Conservation (phyloP, 148 eudicot genomes). For the Diospyros kaki region DNA sequence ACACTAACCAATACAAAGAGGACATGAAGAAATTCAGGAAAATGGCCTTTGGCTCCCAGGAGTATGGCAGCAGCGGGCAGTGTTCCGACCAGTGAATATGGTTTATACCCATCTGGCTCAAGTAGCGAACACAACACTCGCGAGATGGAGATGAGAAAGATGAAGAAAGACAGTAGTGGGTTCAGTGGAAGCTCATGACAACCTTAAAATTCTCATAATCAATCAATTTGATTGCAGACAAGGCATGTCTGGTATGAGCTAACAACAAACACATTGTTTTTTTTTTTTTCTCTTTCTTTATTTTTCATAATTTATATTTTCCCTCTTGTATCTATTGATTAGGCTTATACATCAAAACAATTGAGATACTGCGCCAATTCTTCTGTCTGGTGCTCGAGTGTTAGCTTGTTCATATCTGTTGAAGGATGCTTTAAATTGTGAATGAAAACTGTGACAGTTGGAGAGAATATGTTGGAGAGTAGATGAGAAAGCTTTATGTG, state of each 20-base stretch:
- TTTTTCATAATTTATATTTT: not conserved
- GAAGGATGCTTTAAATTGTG: not conserved
- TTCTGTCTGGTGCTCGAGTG: slow-evolving; percentile 10
- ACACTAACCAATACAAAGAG: slow-evolving; percentile 69
- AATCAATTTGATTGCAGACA: not conserved
- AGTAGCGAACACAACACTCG: slow-evolving; percentile 69
- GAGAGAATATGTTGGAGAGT: too few relatives aligned
- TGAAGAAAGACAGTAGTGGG: slow-evolving; percentile 51
- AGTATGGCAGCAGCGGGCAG: slow-evolving; percentile 82
- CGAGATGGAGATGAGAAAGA: slow-evolving; percentile 76
- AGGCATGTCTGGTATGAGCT: slow-evolving; percentile 8
- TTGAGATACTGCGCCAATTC: not conserved
- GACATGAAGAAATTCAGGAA: slow-evolving; percentile 79
- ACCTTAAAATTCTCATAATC: not conserved
- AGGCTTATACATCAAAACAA: not conserved
- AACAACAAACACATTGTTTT: not conserved
- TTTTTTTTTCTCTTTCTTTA: not conserved
- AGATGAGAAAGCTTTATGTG: too few relatives aligned
- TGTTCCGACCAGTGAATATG: slow-evolving; percentile 84
- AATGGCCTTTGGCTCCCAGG: slow-evolving; percentile 68
- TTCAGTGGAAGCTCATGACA: slow-evolving; percentile 34
- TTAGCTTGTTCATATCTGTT: slow-evolving; percentile 7
- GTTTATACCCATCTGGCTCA: slow-evolving; percentile 80
- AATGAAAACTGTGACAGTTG: too few relatives aligned
- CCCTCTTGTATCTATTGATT: slow-evolving; percentile 7